These are phyloP conservation scores for Taphrina populina DNA, from an alignment of 1,139 yeast genomes.

Conservation along the genomic window DNA sequence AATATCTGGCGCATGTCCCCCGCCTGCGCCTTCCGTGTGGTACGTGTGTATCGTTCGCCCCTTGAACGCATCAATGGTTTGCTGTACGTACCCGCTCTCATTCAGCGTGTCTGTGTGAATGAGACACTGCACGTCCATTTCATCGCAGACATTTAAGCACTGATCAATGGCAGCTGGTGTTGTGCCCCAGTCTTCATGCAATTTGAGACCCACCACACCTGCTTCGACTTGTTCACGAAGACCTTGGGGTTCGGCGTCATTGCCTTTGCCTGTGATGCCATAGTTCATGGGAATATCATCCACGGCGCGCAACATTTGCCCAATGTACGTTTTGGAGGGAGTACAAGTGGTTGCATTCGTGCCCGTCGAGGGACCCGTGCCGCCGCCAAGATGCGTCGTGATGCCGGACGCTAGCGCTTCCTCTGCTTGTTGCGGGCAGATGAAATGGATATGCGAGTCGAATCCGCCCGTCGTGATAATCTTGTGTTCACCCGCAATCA, in stretches of 20 bases:
- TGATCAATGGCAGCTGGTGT: slow-evolving; percentile 36
- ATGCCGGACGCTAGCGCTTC: slow-evolving; percentile 36
- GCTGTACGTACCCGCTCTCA: slow-evolving; percentile 35
- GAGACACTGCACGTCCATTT: slow-evolving; percentile 36
- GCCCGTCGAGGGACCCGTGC: slow-evolving; percentile 37
- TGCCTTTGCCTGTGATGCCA: slow-evolving; percentile 37
- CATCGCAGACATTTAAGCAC: slow-evolving; percentile 35
- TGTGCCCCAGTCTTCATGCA: slow-evolving; percentile 37
- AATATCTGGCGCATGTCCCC: slow-evolving; percentile 37
- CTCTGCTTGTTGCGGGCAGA: slow-evolving; percentile 37
- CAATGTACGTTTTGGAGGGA: slow-evolving; percentile 30
- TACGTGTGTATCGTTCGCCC: slow-evolving; percentile 36
- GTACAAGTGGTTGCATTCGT: slow-evolving; percentile 38
- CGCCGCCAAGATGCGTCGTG: slow-evolving; percentile 36
- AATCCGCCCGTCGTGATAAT: slow-evolving; percentile 36
- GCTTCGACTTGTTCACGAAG: slow-evolving; percentile 35
- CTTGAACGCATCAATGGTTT: slow-evolving; percentile 36
- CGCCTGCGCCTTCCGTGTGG: slow-evolving; percentile 37
- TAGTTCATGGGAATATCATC: slow-evolving; percentile 35
- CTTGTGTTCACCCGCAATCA: slow-evolving; percentile 35
- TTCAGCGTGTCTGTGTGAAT: slow-evolving; percentile 37
- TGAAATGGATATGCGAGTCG: slow-evolving; percentile 36
- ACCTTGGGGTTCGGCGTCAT: slow-evolving; percentile 28
- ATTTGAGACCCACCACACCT: slow-evolving; percentile 35
- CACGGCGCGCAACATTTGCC: slow-evolving; percentile 34